phyloP scores from a whole-genome alignment of 164 flowering plant genomes.

The Cinnamomum micranthum region DNA sequence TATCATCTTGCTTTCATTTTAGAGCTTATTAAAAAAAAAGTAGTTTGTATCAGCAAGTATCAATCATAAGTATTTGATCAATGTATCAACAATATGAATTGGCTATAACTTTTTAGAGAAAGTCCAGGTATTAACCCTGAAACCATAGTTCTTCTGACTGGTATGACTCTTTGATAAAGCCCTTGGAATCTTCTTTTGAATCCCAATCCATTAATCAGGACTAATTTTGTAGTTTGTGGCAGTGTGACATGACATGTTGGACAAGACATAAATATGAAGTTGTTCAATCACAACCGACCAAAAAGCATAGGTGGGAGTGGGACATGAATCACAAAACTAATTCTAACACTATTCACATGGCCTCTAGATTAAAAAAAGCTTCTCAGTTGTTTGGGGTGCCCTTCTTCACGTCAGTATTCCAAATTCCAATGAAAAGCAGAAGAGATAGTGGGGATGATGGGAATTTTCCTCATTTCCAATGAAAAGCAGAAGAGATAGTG shows the following conservation, averaged over 20 bases:
- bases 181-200: too few species aligned
- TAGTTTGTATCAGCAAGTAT: too few species aligned
- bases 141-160: too few species aligned
- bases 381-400: not conserved
- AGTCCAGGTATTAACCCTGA: too few species aligned
- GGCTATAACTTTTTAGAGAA: too few species aligned
- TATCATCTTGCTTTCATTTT: too few species aligned
- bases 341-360: not conserved
- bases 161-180: too few species aligned
- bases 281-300: not conserved
- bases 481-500: not conserved
- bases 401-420: not conserved
- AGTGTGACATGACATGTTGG: not conserved
- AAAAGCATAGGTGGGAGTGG: not conserved
- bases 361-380: not conserved
- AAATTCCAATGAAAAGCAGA: not conserved
- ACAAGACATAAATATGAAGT: not conserved
- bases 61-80: too few species aligned
- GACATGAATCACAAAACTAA: not conserved
- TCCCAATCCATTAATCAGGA: not conserved
- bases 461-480: not conserved
- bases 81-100: too few species aligned
- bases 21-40: too few species aligned
- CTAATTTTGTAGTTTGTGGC: not conserved
- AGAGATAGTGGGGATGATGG: not conserved